Percentiles rank a stretch among this genome's conserved stretches.
phyloP scores from a whole-genome alignment of 2,329 filamentous ascomycete species.

The Emmonsiellopsis sp. region DNA sequence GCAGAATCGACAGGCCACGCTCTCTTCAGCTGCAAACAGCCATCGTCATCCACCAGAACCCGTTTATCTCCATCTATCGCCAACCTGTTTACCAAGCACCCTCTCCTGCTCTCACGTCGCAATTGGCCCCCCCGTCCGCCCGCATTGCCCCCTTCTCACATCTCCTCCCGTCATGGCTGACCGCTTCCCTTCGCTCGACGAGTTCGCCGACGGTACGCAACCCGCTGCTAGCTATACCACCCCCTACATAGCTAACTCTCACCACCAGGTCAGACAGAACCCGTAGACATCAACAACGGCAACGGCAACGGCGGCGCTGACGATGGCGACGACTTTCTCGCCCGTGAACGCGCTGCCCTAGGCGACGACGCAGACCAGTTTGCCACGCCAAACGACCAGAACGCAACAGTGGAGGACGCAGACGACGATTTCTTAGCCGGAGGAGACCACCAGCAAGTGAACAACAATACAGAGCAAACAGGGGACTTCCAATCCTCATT shows the following conservation, averaged over 20 bases:
- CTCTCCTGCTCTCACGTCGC: slow-evolving; percentile 2
- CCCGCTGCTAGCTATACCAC: slow-evolving; percentile 9
- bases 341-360: slow-evolving; percentile 79
- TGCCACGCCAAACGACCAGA: slow-evolving; percentile 59
- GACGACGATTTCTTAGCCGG: slow-evolving; percentile 65
- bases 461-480: slow-evolving; percentile 27
- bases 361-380: slow-evolving; percentile 94
- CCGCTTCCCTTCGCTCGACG: slow-evolving; percentile 68
- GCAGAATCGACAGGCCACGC: slow-evolving; percentile 2
- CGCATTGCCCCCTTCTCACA: slow-evolving; percentile 4
- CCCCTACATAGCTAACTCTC: not conserved
- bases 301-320: slow-evolving; percentile 13
- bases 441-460: slow-evolving; percentile 20
- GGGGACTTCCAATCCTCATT: slow-evolving; percentile 78
- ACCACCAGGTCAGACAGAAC: slow-evolving; percentile 9
- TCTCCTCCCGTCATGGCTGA: slow-evolving; percentile 52
- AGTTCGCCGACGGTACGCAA: slow-evolving; percentile 54
- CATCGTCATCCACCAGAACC: not conserved
- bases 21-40: not conserved
- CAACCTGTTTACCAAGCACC: slow-evolving; percentile 1
- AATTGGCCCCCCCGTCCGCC: slow-evolving; percentile 3
- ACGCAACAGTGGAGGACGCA: slow-evolving; percentile 51
- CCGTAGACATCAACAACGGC: slow-evolving; percentile 19
- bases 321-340: slow-evolving; percentile 77
- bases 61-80: not conserved